These are phyloP conservation scores for Gyromitra esculenta DNA, from an alignment of 2,329 filamentous ascomycete genomes.

Conservation along the genomic window DNA sequence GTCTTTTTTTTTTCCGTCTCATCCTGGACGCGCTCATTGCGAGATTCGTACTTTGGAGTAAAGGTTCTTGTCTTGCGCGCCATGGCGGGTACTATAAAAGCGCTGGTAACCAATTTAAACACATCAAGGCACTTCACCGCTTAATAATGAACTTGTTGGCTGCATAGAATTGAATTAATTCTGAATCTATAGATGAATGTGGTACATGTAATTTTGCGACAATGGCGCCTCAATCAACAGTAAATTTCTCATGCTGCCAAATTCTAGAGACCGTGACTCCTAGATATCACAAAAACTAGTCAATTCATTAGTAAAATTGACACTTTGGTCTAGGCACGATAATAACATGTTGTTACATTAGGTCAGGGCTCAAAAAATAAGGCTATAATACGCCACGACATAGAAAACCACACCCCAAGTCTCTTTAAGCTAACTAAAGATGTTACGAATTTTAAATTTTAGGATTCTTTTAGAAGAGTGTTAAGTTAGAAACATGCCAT, in stretches of 20 bases:
- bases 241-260: neutral
- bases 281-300: neutral
- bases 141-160: neutral
- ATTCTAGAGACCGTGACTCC: neutral
- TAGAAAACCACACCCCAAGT: too few relatives aligned
- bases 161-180: neutral
- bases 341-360: too few relatives aligned
- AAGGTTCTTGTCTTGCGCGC: neutral
- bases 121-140: neutral
- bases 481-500: neutral
- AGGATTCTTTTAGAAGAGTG: too few relatives aligned
- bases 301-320: neutral
- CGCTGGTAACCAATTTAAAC: neutral
- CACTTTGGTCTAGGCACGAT: neutral
- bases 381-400: too few relatives aligned
- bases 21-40: constrained; percentile 2
- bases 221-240: neutral
- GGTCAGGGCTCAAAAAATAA: too few relatives aligned
- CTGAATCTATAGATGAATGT: neutral
- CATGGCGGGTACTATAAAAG: neutral
- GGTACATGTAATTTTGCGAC: neutral
- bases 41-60: neutral
- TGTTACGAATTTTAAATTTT: too few relatives aligned
- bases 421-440: too few relatives aligned
- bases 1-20: constrained; percentile 26